Conservation (phyloP, 495 filamentous ascomycete genomes). For the Rostrohypoxylon terebratum region DNA sequence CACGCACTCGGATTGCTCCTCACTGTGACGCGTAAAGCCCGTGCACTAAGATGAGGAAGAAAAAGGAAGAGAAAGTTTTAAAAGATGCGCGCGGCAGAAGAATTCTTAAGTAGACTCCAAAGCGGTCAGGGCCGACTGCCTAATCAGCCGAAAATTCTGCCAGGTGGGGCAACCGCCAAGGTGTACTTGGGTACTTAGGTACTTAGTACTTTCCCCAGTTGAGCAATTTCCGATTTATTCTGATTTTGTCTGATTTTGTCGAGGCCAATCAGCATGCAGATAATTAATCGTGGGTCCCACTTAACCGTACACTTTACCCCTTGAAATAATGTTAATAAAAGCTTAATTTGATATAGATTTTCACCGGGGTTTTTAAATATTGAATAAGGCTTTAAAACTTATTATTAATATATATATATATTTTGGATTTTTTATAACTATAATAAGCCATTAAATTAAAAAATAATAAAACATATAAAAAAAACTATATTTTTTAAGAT, state of each 20-base stretch:
- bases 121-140: slow-evolving; percentile 45
- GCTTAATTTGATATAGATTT: too few relatives aligned
- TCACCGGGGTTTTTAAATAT: too few relatives aligned
- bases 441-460: too few relatives aligned
- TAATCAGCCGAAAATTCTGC: slow-evolving; percentile 41
- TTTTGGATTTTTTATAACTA: too few relatives aligned
- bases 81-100: slow-evolving; percentile 32
- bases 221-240: neutral
- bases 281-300: too few relatives aligned
- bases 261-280: slow-evolving; percentile 7
- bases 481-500: too few relatives aligned
- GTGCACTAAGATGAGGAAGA: slow-evolving; percentile 60
- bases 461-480: too few relatives aligned
- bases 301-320: too few relatives aligned
- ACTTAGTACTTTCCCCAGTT: too few relatives aligned
- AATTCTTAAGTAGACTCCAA: slow-evolving; percentile 42
- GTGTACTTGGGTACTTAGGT: neutral
- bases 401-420: too few relatives aligned
- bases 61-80: slow-evolving; percentile 41
- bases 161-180: slow-evolving; percentile 6
- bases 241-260: neutral
- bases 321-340: too few relatives aligned
- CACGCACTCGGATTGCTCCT: slow-evolving; percentile 67
- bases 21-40: slow-evolving; percentile 66
- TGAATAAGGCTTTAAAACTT: too few relatives aligned